phyloP scores from a whole-genome alignment of 2,329 filamentous ascomycete genomes.

The Cercospora sp. region DNA sequence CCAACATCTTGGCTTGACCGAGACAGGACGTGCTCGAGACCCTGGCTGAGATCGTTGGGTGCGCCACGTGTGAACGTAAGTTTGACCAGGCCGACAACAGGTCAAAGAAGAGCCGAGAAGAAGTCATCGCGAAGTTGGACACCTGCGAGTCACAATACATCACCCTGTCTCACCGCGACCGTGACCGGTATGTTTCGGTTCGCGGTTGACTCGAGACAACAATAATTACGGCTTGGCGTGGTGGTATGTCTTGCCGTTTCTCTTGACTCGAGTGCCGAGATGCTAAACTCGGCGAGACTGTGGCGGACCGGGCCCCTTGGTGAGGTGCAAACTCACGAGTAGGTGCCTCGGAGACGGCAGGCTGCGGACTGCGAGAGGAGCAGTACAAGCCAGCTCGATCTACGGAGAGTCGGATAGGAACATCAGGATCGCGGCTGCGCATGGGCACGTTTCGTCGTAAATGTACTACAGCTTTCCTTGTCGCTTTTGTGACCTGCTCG shows the following conservation, averaged over 20 bases:
- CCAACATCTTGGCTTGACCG: background rate
- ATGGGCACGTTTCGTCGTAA: constrained; percentile 3
- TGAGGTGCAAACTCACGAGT: background rate
- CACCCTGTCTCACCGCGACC: background rate
- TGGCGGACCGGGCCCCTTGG: background rate
- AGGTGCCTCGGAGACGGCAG: background rate
- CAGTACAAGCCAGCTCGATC: background rate
- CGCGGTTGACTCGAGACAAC: background rate
- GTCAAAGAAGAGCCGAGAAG: background rate
- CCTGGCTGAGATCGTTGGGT: background rate
- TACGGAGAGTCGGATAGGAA: background rate
- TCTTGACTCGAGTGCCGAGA: background rate
- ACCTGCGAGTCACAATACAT: background rate
- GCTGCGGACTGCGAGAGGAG: background rate
- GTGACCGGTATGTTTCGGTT: background rate
- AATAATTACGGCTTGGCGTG: background rate
- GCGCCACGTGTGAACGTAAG: background rate
- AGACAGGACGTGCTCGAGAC: background rate
- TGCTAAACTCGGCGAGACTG: background rate
- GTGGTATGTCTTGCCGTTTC: background rate
- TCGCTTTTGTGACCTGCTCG: background rate
- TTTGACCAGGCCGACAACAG: background rate
- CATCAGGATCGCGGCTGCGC: background rate
- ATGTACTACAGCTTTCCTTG: constrained; percentile 4
- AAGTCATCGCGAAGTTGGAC: background rate